These are phyloP conservation scores for Tolypocladium amazonense DNA, from an alignment of 2,329 filamentous ascomycete species.

Conservation along the genomic window DNA sequence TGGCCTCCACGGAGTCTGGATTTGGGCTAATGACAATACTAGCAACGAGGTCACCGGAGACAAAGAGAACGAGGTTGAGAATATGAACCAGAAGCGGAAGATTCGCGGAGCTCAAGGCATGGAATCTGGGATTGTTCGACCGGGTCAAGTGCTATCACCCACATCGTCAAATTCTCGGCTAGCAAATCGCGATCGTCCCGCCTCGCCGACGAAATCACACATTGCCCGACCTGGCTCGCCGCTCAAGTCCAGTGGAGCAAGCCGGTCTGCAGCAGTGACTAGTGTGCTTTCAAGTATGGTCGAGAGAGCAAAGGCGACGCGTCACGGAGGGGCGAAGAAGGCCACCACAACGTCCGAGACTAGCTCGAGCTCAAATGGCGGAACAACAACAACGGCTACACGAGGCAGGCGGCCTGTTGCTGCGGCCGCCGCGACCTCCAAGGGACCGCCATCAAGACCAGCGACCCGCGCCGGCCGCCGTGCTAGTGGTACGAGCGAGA, in stretches of 20 bases:
- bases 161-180: slow-evolving; percentile 72
- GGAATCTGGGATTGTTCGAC: slow-evolving; percentile 23
- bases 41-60: slow-evolving; percentile 58
- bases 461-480: slow-evolving; percentile 39
- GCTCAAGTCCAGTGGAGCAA: slow-evolving; percentile 37
- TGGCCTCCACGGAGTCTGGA: background rate
- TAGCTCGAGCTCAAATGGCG: slow-evolving; percentile 28
- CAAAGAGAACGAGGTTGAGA: slow-evolving; percentile 63
- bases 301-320: slow-evolving; percentile 47
- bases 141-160: slow-evolving; percentile 63
- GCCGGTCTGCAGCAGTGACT: slow-evolving; percentile 29
- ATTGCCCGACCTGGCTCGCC: slow-evolving; percentile 51
- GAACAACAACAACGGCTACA: slow-evolving; percentile 19
- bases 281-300: slow-evolving; percentile 46
- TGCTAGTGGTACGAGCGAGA: slow-evolving; percentile 49
- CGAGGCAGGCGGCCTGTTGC: slow-evolving; percentile 25
- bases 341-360: slow-evolving; percentile 31
- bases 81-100: slow-evolving; percentile 58
- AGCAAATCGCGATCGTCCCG: slow-evolving; percentile 32
- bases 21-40: slow-evolving; percentile 8
- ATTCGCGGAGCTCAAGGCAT: slow-evolving; percentile 33
- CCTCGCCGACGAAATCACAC: slow-evolving; percentile 46
- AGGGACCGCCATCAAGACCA: slow-evolving; percentile 22
- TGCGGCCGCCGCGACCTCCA: slow-evolving; percentile 18
- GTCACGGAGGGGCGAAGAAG: slow-evolving; percentile 36